Percentiles rank a stretch among this genome's conserved stretches.
phyloP scores from a whole-genome alignment of 495 filamentous ascomycete genomes.

The Penicillium paradoxum region DNA sequence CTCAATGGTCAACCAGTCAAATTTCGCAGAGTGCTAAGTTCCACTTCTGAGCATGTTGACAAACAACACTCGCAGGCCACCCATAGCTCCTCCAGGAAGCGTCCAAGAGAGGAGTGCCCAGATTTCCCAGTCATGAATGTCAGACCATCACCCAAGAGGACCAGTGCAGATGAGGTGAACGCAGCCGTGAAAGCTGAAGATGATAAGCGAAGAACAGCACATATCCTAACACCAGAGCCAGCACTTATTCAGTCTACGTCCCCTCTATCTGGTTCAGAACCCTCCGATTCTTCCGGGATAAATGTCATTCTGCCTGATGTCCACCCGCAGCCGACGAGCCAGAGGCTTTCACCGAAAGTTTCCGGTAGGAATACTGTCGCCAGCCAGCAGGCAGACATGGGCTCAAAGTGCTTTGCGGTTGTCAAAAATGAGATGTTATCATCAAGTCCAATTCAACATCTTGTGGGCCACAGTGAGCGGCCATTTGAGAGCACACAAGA shows the following conservation, averaged over 20 bases:
- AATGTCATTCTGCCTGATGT: slow-evolving; percentile 27
- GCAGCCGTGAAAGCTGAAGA: slow-evolving; percentile 2
- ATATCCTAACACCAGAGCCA: neutral
- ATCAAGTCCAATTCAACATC: slow-evolving; percentile 35
- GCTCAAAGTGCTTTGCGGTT: slow-evolving; percentile 10
- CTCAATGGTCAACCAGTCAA: slow-evolving; percentile 22
- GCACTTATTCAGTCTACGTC: slow-evolving; percentile 12
- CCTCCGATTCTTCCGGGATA: slow-evolving; percentile 33
- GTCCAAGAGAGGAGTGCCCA: neutral
- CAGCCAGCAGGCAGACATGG: neutral
- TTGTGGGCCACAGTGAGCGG: slow-evolving; percentile 1
- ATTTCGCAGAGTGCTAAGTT: slow-evolving; percentile 23
- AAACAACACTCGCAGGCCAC: neutral
- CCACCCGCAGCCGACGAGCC: slow-evolving; percentile 21
- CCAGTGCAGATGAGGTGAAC: neutral
- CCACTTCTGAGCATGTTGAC: neutral
- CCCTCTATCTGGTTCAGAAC: slow-evolving; percentile 5
- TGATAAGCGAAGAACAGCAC: neutral
- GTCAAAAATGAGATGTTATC: slow-evolving; percentile 33
- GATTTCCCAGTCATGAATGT: neutral
- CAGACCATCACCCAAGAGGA: neutral
- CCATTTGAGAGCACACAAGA: slow-evolving; percentile 55
- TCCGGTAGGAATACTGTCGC: neutral
- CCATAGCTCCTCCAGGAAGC: neutral
- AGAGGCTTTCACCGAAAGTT: slow-evolving; percentile 5